Conservation (phyloP, 306 rosid species). For the Sicyos edulis region DNA sequence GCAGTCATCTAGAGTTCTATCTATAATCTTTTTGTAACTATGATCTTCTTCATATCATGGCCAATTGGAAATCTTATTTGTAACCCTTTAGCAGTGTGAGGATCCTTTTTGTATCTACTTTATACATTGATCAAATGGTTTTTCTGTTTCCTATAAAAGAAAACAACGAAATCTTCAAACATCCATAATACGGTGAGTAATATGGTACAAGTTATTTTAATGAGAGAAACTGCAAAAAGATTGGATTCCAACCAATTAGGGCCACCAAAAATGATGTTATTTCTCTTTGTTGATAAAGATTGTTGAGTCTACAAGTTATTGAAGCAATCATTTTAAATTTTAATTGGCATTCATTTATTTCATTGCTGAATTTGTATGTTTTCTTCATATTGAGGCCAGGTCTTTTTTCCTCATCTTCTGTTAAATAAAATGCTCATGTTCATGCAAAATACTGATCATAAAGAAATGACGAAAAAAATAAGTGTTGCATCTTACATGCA, state of each 20-base stretch:
- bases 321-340: neutral
- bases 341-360: neutral
- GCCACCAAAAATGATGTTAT: neutral
- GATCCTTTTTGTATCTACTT: no score
- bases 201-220: neutral
- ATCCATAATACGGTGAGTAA: neutral
- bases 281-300: slow-evolving; percentile 1
- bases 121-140: no score
- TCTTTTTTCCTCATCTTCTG: neutral
- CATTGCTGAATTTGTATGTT: neutral
- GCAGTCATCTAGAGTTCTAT: no score
- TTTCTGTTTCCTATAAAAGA: no score
- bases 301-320: neutral
- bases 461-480: slow-evolving; percentile 20
- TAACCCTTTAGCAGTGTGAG: no score
- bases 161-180: slow-evolving; percentile 7
- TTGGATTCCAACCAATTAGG: slow-evolving; percentile 8
- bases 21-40: no score
- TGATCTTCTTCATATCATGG: no score
- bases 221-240: neutral
- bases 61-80: no score
- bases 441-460: slow-evolving; percentile 4
- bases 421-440: neutral
- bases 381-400: neutral
- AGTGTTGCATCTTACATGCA: slow-evolving; percentile 69